These are phyloP conservation scores for Rhodotorula sp. DNA, from an alignment of 1,284 basidiomycete species.

Conservation along the genomic window DNA sequence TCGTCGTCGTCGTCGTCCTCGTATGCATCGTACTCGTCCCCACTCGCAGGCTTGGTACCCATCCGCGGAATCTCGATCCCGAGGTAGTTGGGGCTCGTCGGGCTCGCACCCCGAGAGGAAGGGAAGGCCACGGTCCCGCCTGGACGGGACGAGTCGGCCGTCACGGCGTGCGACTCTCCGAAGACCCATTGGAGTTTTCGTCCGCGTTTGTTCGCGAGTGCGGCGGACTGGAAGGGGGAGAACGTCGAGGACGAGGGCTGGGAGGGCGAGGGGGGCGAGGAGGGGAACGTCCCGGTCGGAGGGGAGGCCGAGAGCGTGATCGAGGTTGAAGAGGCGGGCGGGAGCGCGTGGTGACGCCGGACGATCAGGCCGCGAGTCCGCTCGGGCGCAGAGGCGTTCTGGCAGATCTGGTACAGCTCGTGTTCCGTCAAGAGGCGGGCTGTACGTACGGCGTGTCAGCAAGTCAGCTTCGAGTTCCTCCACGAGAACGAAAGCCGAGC, in stretches of 20 bases:
- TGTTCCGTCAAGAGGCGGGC: slow-evolving; percentile 70
- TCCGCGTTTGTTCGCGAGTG: slow-evolving; percentile 39
- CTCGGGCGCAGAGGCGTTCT: slow-evolving; percentile 69
- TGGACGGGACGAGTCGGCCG: slow-evolving; percentile 15
- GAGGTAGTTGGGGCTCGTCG: slow-evolving; percentile 25
- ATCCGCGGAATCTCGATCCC: slow-evolving; percentile 41
- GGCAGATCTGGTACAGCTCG: slow-evolving; percentile 80
- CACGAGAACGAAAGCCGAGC: background rate
- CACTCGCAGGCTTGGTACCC: slow-evolving; percentile 38
- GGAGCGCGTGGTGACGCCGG: slow-evolving; percentile 52
- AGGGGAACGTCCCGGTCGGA: background rate
- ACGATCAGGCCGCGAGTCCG: slow-evolving; percentile 80
- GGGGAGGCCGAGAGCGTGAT: slow-evolving; percentile 12
- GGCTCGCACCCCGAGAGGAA: background rate
- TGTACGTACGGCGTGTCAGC: background rate
- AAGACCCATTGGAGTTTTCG: slow-evolving; percentile 59
- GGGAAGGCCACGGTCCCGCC: slow-evolving; percentile 14
- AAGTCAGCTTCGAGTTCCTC: background rate
- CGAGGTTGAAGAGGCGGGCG: background rate
- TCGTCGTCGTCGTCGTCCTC: background rate
- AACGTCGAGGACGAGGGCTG: background rate
- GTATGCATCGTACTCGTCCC: slow-evolving; percentile 6
- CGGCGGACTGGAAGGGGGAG: slow-evolving; percentile 8
- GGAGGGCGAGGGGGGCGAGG: slow-evolving; percentile 12
- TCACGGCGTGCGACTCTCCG: slow-evolving; percentile 52